phyloP scores from a whole-genome alignment of 345 rosid genomes.

The Gossypium mustelinum region DNA sequence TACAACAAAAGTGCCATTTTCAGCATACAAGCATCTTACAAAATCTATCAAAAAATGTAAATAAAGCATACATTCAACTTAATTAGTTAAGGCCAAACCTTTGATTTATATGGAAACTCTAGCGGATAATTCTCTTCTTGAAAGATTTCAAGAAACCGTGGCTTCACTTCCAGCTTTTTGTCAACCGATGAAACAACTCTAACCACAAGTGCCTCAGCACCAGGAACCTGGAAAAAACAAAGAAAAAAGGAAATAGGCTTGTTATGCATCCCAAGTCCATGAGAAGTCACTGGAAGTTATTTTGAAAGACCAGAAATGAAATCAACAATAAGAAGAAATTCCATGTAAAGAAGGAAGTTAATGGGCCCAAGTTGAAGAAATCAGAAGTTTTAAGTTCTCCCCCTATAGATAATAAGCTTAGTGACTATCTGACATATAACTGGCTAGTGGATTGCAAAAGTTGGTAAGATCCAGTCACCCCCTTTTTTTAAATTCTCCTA shows the following conservation, averaged over 20 bases:
- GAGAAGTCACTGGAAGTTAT: background rate
- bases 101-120: constrained; percentile 92
- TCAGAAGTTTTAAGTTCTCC: background rate
- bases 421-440: background rate
- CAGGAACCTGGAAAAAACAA: constrained; percentile 60
- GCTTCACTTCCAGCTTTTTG: constrained; percentile 97
- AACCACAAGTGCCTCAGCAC: constrained; percentile 90
- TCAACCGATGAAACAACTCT: constrained; percentile 99
- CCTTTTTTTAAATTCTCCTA: background rate
- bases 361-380: constrained; percentile 2
- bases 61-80: constrained; percentile 5
- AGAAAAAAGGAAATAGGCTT: constrained; percentile 11
- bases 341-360: background rate
- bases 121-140: constrained; percentile 81
- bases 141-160: constrained; percentile 89
- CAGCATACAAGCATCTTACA: constrained; percentile 10
- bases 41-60: background rate
- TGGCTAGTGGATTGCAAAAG: background rate
- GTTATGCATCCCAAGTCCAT: background rate
- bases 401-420: background rate
- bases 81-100: constrained; percentile 41
- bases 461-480: background rate
- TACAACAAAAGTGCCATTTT: constrained; percentile 13
- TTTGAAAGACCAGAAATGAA: constrained; percentile 3
- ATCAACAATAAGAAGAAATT: background rate